Base-by-base conservation (phyloP, 2,329 filamentous ascomycete species). In the Didymella exigua region DNA sequence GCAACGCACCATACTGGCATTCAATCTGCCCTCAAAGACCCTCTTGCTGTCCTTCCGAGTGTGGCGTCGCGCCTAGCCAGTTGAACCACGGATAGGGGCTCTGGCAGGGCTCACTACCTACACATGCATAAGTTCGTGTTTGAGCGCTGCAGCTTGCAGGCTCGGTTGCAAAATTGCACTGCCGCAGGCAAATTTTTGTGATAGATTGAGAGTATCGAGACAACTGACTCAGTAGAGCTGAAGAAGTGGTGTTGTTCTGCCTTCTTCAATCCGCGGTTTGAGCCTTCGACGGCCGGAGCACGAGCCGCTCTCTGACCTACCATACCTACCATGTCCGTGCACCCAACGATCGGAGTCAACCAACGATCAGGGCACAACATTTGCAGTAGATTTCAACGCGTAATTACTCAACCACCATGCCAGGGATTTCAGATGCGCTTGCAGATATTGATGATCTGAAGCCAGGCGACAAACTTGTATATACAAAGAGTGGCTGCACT, bases 11-110 rank as follows among this genome's bases (percentile, higher is more conserved):
- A 26, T 29, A 43, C 30, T 42, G 14, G 29, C 5, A 21, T 27
- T 27, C 34, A 53, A 29, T 4, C 27, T 34, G n/a, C 8, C 9
- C 23, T 34, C n/a, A 24, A 36, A 37, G 37, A 37, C 49, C 49
- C 36, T 47, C 24, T 42, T 18, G 49, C 49, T 42, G 49, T 23
- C 29, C n/a, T 23, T 34, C 49, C 49, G 49, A 37, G 37, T n/a
- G 43, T 53, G 49, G 49, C 36, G 42, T 37, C 13, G 41, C 29
- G 43, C 49, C 23, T 3, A 53, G 36, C 21, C 49, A 47, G 49
- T 43, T 53, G 49, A 43, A 53, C 16, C 33, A 23, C 30, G 18
- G 18, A 13, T 30, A 41, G 34, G 41, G 16, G 23, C 11, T 16
- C 8, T 19, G 29, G 41, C 21, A 26, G 47, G 49, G 49, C 37